A percentile compares a stretch with the other conserved stretches of the same genome.
Conservation (phyloP, 805 yeast species). For the Metschnikowia baotianmanensis region DNA sequence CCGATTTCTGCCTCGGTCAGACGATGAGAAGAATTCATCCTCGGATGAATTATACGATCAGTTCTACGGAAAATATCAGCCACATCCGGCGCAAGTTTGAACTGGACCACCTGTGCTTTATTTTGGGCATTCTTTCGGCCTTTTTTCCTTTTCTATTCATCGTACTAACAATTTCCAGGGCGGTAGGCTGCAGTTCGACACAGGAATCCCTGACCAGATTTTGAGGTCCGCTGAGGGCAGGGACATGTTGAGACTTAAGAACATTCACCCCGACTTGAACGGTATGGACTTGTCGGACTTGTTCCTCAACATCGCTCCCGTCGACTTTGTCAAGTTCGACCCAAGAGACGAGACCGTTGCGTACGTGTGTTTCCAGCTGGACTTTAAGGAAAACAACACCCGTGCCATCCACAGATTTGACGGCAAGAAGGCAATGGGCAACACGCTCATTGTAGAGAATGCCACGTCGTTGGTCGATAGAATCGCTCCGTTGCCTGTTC, state of each 20-base stretch:
- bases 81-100: too few species aligned
- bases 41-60: too few species aligned
- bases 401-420: constrained; percentile 66
- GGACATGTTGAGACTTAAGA: constrained; percentile 53
- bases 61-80: too few species aligned
- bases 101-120: too few species aligned
- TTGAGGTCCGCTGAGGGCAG: constrained; percentile 24
- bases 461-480: constrained; percentile 54
- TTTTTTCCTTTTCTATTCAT: not conserved
- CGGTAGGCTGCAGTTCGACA: constrained; percentile 9
- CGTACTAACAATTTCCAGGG: constrained; percentile 11
- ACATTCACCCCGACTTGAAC: constrained; percentile 63
- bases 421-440: constrained; percentile 78
- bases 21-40: too few species aligned
- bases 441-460: constrained; percentile 57
- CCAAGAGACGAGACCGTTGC: constrained; percentile 59
- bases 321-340: constrained; percentile 61
- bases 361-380: constrained; percentile 54
- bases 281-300: constrained; percentile 59
- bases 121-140: too few species aligned
- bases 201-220: constrained; percentile 18
- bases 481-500: constrained; percentile 24
- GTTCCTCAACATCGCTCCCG: constrained; percentile 47
- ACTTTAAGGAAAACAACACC: constrained; percentile 45
- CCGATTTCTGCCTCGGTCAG: too few species aligned